Evolutionary conservation across 2,329 filamentous ascomycete genomes (phyloP).

Genomic region (Clonostachys solani): DNA sequence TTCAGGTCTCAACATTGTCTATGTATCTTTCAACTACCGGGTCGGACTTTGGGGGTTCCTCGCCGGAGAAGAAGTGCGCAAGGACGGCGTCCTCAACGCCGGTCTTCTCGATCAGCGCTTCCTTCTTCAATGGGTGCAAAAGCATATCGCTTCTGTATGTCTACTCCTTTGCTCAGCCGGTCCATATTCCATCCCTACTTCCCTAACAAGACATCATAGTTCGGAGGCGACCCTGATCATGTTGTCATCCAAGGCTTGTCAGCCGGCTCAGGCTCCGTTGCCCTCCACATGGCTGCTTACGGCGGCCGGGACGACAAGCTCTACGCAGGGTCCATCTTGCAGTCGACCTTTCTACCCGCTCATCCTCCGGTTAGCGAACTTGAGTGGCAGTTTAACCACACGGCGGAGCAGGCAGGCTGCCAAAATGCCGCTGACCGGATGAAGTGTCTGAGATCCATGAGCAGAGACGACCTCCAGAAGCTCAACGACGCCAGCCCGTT

Average conservation of each 20-base stretch:
- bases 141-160: slow-evolving; percentile 46
- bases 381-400: slow-evolving; percentile 40
- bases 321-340: slow-evolving; percentile 39
- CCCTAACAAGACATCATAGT: slow-evolving; percentile 20
- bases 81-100: slow-evolving; percentile 55
- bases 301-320: slow-evolving; percentile 37
- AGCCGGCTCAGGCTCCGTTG: slow-evolving; percentile 55
- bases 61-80: slow-evolving; percentile 47
- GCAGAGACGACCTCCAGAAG: slow-evolving; percentile 27
- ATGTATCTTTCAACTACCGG: slow-evolving; percentile 60
- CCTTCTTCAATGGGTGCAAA: slow-evolving; percentile 56
- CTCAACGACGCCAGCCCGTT: slow-evolving; percentile 35
- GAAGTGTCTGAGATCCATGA: slow-evolving; percentile 33
- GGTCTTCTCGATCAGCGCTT: slow-evolving; percentile 61
- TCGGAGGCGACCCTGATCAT: slow-evolving; percentile 54
- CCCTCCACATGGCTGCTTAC: slow-evolving; percentile 44
- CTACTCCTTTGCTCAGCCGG: background rate
- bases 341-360: slow-evolving; percentile 45
- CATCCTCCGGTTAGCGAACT: slow-evolving; percentile 37
- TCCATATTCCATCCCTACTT: background rate
- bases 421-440: slow-evolving; percentile 20
- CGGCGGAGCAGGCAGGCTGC: slow-evolving; percentile 29
- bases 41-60: slow-evolving; percentile 61
- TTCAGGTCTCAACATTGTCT: slow-evolving; percentile 41
- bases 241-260: slow-evolving; percentile 60